phyloP scores from a whole-genome alignment of 768 basidiomycete species.

The Suillus alpinus region DNA sequence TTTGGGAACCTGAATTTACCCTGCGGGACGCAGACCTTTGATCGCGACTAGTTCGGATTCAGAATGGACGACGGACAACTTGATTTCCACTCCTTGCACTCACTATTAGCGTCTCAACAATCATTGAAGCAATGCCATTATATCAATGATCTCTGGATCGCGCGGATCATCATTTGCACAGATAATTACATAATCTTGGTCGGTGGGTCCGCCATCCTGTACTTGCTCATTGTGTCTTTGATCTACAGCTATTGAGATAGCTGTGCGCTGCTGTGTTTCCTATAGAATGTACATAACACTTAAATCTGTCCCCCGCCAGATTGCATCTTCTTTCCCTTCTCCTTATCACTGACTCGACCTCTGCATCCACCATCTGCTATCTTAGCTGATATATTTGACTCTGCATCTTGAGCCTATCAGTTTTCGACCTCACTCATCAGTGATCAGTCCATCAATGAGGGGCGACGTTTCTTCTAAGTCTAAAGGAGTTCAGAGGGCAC shows the following conservation, averaged over 20 bases:
- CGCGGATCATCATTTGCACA: neutral
- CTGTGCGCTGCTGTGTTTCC: neutral
- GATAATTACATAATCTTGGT: neutral
- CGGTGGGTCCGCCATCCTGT: neutral
- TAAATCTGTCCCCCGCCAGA: too few relatives aligned
- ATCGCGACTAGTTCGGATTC: neutral
- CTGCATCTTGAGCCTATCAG: neutral
- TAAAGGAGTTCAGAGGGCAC: neutral
- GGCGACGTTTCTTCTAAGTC: neutral
- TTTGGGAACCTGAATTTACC: conserved; percentile 33
- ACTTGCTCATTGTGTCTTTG: neutral
- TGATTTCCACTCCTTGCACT: too few relatives aligned
- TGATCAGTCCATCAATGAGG: neutral
- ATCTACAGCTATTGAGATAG: neutral
- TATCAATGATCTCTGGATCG: neutral
- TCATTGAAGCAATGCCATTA: neutral
- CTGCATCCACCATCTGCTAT: neutral
- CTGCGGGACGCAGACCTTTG: neutral
- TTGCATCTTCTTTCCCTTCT: neutral
- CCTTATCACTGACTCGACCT: neutral
- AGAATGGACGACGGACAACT: neutral
- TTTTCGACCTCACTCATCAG: neutral
- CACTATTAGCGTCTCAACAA: neutral
- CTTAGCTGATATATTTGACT: neutral
- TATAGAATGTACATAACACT: neutral